Percentiles rank a stretch among this genome's conserved stretches.
These are phyloP conservation scores for Achaetomiella virescens DNA, from an alignment of 495 filamentous ascomycete genomes.

Conservation along the genomic window DNA sequence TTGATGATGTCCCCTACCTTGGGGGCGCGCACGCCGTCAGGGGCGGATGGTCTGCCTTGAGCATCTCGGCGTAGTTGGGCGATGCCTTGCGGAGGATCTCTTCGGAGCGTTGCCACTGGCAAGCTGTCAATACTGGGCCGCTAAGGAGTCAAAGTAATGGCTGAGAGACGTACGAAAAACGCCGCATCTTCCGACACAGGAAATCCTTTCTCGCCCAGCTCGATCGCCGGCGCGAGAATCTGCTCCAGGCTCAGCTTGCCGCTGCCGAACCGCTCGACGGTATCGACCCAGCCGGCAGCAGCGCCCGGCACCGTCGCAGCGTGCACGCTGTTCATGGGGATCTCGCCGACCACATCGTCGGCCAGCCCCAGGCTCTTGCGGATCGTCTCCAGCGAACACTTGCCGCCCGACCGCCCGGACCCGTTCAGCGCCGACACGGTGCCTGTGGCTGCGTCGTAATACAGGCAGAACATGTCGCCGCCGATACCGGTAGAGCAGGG, in stretches of 20 bases:
- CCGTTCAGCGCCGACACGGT: conserved; percentile 84
- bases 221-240: conserved; percentile 76
- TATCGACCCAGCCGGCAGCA: conserved; percentile 90
- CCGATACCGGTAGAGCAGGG: conserved; percentile 93
- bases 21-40: conserved; percentile 62
- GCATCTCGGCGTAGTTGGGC: conserved; percentile 77
- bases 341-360: conserved; percentile 53
- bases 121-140: not conserved
- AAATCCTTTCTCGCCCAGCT: conserved; percentile 82
- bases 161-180: conserved; percentile 51
- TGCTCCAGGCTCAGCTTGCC: conserved; percentile 72
- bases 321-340: conserved; percentile 73
- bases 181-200: conserved; percentile 78
- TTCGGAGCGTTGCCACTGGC: conserved; percentile 65
- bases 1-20: conserved; percentile 81
- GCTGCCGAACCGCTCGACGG: conserved; percentile 85
- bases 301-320: conserved; percentile 84
- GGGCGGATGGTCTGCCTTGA: conserved; percentile 64
- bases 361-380: conserved; percentile 62
- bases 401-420: conserved; percentile 72
- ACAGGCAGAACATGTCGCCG: conserved; percentile 96
- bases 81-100: conserved; percentile 58
- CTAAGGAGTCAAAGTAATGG: not conserved
- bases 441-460: conserved; percentile 76
- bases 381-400: conserved; percentile 61